A percentile compares a stretch with the other conserved stretches of the same genome.
phyloP scores from a whole-genome alignment of 805 yeast genomes.

The Ogataea naganishii region DNA sequence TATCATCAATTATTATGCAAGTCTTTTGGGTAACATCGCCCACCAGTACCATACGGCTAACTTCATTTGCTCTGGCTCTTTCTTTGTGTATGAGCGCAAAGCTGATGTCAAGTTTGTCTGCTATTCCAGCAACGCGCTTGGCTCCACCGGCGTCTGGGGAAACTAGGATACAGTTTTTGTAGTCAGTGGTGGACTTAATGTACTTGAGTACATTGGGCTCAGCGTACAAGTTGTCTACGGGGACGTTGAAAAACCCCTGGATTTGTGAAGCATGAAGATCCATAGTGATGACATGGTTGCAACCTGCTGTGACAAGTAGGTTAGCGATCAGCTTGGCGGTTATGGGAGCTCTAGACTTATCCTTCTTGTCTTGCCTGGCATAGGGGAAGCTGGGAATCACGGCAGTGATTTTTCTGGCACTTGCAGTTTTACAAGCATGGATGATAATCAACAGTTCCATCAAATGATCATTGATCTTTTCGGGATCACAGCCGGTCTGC shows the following conservation, averaged over 20 bases:
- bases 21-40: constrained; percentile 85
- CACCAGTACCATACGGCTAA: constrained; percentile 88
- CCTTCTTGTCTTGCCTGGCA: constrained; percentile 96
- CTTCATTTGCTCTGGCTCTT: constrained; percentile 91
- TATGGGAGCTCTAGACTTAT: constrained; percentile 91
- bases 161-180: constrained; percentile 63
- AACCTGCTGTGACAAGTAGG: constrained; percentile 86
- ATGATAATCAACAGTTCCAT: constrained; percentile 86
- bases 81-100: constrained; percentile 96
- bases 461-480: constrained; percentile 67
- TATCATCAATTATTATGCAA: constrained; percentile 87
- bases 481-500: constrained; percentile 79
- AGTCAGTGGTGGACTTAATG: constrained; percentile 54
- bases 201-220: constrained; percentile 86
- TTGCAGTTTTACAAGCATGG: constrained; percentile 93
- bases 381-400: constrained; percentile 94
- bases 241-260: constrained; percentile 92
- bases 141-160: constrained; percentile 99
- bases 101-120: constrained; percentile 84
- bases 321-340: constrained; percentile 93
- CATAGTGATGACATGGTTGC: constrained; percentile 93
- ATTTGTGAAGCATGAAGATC: constrained; percentile 96
- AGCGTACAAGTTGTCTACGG: constrained; percentile 92
- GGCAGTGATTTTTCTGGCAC: constrained; percentile 89
- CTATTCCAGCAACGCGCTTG: constrained; percentile 89